Base-by-base conservation (phyloP, 257 asterid genomes). In the Solanum lycopersicoides region DNA sequence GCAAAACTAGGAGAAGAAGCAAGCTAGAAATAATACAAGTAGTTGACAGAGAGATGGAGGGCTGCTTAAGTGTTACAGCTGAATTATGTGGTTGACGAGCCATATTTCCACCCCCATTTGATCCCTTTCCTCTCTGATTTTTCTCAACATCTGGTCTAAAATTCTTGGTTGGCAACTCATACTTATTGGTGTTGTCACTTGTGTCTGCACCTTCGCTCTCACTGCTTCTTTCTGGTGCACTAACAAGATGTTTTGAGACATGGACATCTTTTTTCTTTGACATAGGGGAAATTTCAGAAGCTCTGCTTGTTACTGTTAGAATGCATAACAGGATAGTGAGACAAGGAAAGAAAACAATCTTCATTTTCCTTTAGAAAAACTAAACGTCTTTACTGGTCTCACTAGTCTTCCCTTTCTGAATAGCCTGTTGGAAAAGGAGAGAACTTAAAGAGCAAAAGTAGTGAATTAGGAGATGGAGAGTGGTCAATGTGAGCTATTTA, bases 41-140 rank as follows among this genome's bases (percentile, higher is more conserved):
- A 50, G 34, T 75, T 50, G 85, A 83, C 77, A 68, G 56, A 20
- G 85, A 45, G 83, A 83, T 86, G 32, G 83, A 34, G n/a, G 91
- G 88, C 10, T 18, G 83, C 25, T 12, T 23, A 16, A 80, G 50
- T 12, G 63, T 21, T 18, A 89, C 75, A 71, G 89, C 90, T 82
- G 82, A 89, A 39, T 87, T 34, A 84, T 50, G 93, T 66, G 86
- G 86, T 37, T 59, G 91, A 83, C 92, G 96, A 65, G 77, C 91
- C 5, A 89, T 16, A 86, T 91, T 88, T 71, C 90, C 92, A 82
- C 94, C 95, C 21, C 98, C 96, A 39, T 83, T 28, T 1, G 93
- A 11, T 6, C 95, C 94, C 82, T 14, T 92, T 20, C 91, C 93
- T 86, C 50, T 82, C 89, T 74, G 91, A 47, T 84, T 92, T 72